Evolutionary conservation across 768 basidiomycete genomes (phyloP).

Genomic region (Cystofilobasidium bisporidii): DNA sequence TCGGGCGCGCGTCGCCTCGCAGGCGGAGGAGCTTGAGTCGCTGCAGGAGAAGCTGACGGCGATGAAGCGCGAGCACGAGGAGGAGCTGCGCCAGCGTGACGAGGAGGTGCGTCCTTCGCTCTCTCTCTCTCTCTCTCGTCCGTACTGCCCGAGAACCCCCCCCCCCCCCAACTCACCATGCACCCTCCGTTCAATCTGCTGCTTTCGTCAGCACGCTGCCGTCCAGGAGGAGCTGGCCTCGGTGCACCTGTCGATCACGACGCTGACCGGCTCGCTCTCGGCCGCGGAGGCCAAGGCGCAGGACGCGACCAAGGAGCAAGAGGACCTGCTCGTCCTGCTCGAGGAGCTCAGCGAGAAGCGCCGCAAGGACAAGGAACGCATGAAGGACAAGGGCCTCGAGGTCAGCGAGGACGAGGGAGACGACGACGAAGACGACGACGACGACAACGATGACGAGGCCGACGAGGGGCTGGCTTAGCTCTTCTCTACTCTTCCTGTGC

Average conservation of each 20-base stretch:
- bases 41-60: constrained; percentile 38
- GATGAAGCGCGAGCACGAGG: constrained; percentile 34
- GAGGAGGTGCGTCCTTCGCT: constrained; percentile 34
- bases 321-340: constrained; percentile 82
- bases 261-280: constrained; percentile 10
- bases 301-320: constrained; percentile 80
- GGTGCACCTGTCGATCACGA: constrained; percentile 10
- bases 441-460: constrained; percentile 36
- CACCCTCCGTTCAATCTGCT: no score
- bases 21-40: constrained; percentile 48
- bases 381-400: constrained; percentile 65
- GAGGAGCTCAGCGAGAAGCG: constrained; percentile 86
- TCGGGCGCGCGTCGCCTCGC: constrained; percentile 68
- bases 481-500: no score
- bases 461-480: neutral
- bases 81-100: constrained; percentile 29
- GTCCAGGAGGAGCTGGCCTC: constrained; percentile 12
- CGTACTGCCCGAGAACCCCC: no score
- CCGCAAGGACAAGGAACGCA: constrained; percentile 65
- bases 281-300: constrained; percentile 44
- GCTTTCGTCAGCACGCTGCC: constrained; percentile 1
- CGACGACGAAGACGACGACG: constrained; percentile 58
- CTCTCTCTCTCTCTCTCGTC: no score
- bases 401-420: constrained; percentile 77
- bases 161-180: no score